These are phyloP conservation scores for Funneliformis geosporum DNA, from an alignment of 192 early-diverging fungal species.

Conservation along the genomic window DNA sequence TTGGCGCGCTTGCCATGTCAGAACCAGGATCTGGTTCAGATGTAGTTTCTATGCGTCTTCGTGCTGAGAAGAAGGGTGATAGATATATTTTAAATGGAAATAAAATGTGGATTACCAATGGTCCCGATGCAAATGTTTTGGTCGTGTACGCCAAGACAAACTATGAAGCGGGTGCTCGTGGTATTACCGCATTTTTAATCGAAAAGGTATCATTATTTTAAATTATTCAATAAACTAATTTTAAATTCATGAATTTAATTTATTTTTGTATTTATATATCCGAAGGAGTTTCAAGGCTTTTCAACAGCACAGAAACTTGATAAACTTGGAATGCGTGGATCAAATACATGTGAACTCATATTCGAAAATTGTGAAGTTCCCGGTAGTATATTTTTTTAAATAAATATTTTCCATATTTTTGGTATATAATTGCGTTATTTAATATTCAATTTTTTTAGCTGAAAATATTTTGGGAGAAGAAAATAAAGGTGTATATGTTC, in stretches of 20 bases:
- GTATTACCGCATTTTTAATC: constrained; percentile 94
- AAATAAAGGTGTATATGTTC: constrained; percentile 90
- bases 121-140: constrained; percentile 84
- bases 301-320: constrained; percentile 85
- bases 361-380: constrained; percentile 95
- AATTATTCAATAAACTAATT: neutral
- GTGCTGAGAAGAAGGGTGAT: constrained; percentile 83
- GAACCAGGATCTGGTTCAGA: constrained; percentile 89
- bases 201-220: constrained; percentile 61
- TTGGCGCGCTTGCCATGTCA: constrained; percentile 95
- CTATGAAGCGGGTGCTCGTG: constrained; percentile 72
- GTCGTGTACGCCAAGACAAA: constrained; percentile 94
- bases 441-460: constrained; percentile 32
- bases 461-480: constrained; percentile 86
- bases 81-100: constrained; percentile 83
- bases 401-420: neutral
- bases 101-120: constrained; percentile 98
- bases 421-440: neutral
- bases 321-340: constrained; percentile 96
- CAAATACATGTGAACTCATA: constrained; percentile 92
- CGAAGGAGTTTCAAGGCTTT: constrained; percentile 79
- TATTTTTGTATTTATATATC: neutral
- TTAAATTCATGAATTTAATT: neutral
- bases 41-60: constrained; percentile 88
- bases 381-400: constrained; percentile 38